Conservation (phyloP, 164 flowering plant genomes). For the Macadamia integrifolia region DNA sequence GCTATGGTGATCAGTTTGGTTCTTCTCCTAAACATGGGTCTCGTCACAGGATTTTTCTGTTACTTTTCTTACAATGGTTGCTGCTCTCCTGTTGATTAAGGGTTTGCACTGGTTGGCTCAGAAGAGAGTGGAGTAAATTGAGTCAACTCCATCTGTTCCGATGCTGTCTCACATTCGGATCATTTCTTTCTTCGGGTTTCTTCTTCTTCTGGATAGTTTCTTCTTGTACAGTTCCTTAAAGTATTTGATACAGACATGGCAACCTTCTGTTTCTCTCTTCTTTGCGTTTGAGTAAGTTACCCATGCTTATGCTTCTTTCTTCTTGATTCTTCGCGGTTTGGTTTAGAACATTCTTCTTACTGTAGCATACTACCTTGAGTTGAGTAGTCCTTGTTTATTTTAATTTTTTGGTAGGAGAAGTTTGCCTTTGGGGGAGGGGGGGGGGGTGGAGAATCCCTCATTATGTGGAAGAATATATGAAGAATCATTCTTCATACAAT, state of each 20-base stretch:
- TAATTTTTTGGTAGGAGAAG: not conserved
- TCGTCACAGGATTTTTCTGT: conserved; percentile 93
- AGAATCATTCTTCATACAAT: no score
- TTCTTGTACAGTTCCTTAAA: conserved; percentile 61
- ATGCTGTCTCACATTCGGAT: conserved; percentile 76
- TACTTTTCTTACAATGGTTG: conserved; percentile 81
- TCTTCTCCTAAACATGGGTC: conserved; percentile 86
- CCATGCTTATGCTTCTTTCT: not conserved
- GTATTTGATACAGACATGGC: conserved; percentile 57
- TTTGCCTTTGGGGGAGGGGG: no score
- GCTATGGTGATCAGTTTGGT: conserved; percentile 89
- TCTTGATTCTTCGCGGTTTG: not conserved
- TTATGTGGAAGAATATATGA: no score
- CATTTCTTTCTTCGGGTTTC: conserved; percentile 85
- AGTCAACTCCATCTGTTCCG: conserved; percentile 89
- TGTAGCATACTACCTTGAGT: not conserved
- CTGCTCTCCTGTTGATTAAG: conserved; percentile 73
- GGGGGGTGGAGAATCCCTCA: no score
- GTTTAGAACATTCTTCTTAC: not conserved
- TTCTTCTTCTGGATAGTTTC: conserved; percentile 65
- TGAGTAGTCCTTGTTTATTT: not conserved
- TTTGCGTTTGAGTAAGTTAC: conserved; percentile 91
- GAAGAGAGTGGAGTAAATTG: conserved; percentile 96
- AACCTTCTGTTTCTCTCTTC: conserved; percentile 90
- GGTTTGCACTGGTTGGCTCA: conserved; percentile 98